Evolutionary conservation across 495 filamentous ascomycete genomes (phyloP).

Genomic region (Bathelium albidoporum): DNA sequence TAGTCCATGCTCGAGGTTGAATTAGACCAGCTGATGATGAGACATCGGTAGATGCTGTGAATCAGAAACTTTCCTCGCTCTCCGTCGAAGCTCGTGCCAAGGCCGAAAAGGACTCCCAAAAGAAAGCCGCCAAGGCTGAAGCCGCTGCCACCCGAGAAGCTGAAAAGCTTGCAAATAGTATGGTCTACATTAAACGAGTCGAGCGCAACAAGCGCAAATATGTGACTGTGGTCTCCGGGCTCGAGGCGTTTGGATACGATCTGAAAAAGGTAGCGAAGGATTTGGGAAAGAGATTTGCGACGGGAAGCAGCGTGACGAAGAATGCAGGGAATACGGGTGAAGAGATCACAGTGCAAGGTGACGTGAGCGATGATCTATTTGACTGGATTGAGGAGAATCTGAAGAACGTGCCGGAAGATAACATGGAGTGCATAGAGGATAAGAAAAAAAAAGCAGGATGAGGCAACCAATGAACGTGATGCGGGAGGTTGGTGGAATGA

Average conservation of each 20-base stretch:
- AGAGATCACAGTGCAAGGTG: constrained; percentile 96
- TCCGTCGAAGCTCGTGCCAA: constrained; percentile 83
- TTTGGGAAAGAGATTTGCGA: constrained; percentile 87
- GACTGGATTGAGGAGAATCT: constrained; percentile 85
- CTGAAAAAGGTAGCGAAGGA: constrained; percentile 89
- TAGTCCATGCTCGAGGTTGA: neutral
- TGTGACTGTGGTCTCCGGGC: constrained; percentile 77
- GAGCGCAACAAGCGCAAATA: constrained; percentile 97
- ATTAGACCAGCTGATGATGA: neutral
- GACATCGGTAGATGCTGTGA: constrained; percentile 56
- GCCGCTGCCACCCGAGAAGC: constrained; percentile 69
- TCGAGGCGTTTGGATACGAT: constrained; percentile 84
- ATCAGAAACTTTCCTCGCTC: constrained; percentile 70
- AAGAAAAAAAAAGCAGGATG: constrained; percentile 67
- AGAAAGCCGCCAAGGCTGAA: constrained; percentile 88
- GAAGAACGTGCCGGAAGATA: constrained; percentile 75
- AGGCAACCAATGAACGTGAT: neutral
- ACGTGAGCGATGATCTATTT: constrained; percentile 87
- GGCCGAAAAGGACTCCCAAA: constrained; percentile 85
- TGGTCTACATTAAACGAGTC: constrained; percentile 87
- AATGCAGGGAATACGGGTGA: constrained; percentile 65
- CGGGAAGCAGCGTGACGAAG: constrained; percentile 86
- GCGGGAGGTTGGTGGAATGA: neutral
- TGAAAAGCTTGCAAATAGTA: constrained; percentile 63
- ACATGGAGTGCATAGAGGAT: constrained; percentile 87